These are phyloP conservation scores for Penicillium herquei DNA, from an alignment of 495 filamentous ascomycete species.

Conservation along the genomic window DNA sequence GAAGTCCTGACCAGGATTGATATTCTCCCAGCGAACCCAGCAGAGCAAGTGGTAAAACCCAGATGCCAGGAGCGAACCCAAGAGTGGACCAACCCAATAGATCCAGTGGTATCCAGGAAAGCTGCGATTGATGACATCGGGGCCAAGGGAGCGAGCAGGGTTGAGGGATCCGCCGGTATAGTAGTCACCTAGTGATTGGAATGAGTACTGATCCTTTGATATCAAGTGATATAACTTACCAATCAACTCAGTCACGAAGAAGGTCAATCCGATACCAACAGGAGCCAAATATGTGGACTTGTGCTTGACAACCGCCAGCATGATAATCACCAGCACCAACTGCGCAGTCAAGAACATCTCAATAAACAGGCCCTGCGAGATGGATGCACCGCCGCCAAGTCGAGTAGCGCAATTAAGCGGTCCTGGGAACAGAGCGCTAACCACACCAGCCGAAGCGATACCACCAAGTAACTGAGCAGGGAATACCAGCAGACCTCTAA, in stretches of 20 bases:
- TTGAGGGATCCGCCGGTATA: constrained; percentile 75
- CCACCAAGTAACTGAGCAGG: constrained; percentile 56
- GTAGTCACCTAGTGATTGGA: constrained; percentile 52
- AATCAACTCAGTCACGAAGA: constrained; percentile 68
- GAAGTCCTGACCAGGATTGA: constrained; percentile 73
- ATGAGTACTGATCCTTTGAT: not conserved
- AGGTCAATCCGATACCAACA: constrained; percentile 69
- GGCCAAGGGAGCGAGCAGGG: constrained; percentile 71
- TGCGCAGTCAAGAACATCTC: constrained; percentile 79
- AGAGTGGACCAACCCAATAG: constrained; percentile 64
- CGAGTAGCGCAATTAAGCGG: constrained; percentile 59
- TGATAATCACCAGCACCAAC: constrained; percentile 76
- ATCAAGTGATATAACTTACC: constrained; percentile 36
- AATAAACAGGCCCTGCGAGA: constrained; percentile 70
- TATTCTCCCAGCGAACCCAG: constrained; percentile 68
- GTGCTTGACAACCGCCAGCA: constrained; percentile 82
- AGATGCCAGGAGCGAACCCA: constrained; percentile 65
- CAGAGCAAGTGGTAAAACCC: constrained; percentile 68
- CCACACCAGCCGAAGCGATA: constrained; percentile 61
- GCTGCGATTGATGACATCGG: constrained; percentile 58
- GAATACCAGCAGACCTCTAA: constrained; percentile 51
- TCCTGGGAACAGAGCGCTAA: constrained; percentile 62
- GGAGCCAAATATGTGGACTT: constrained; percentile 77
- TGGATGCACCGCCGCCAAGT: constrained; percentile 54
- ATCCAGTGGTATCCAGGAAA: constrained; percentile 61